Conservation (phyloP, 495 filamentous ascomycete genomes). For the Letharia lupina region DNA sequence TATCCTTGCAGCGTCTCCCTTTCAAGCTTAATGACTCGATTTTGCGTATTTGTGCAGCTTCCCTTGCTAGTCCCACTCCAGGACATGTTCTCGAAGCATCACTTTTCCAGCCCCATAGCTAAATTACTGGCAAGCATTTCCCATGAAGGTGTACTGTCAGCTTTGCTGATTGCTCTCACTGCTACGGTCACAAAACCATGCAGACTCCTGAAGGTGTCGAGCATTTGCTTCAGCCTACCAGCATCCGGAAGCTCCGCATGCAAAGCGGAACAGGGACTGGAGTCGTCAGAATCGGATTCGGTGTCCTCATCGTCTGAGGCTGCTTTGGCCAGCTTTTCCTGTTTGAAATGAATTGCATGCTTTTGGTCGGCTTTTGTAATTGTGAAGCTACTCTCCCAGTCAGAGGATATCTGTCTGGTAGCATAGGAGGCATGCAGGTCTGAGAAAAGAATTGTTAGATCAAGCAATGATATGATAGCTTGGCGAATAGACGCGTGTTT, state of each 20-base stretch:
- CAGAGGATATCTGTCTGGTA: slow-evolving; percentile 16
- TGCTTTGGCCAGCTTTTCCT: slow-evolving; percentile 2
- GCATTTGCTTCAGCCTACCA: slow-evolving; percentile 32
- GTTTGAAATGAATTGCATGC: slow-evolving; percentile 10
- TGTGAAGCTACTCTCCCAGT: slow-evolving; percentile 10
- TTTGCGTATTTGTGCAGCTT: not conserved
- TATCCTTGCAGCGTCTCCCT: not conserved
- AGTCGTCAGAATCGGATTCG: slow-evolving; percentile 21
- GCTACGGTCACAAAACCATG: slow-evolving; percentile 39
- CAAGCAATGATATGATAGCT: slow-evolving; percentile 56
- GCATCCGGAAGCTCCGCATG: slow-evolving; percentile 28
- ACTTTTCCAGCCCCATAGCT: slow-evolving; percentile 11
- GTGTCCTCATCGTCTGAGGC: slow-evolving; percentile 26
- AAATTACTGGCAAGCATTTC: slow-evolving; percentile 45
- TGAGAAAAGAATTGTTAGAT: slow-evolving; percentile 45
- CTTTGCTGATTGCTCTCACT: slow-evolving; percentile 40
- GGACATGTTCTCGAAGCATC: not conserved
- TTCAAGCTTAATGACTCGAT: too few relatives aligned
- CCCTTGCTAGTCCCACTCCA: not conserved
- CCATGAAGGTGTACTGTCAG: slow-evolving; percentile 40
- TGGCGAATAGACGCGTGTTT: slow-evolving; percentile 57
- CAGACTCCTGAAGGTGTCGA: slow-evolving; percentile 36
- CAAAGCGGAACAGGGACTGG: slow-evolving; percentile 26
- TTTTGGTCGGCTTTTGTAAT: not conserved
- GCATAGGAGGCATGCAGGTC: slow-evolving; percentile 36